Evolutionary conservation across 2,329 filamentous ascomycete species (phyloP), one percentile per base, ranked within the genome.

Genomic region (Ramichloridium luteum): DNA sequence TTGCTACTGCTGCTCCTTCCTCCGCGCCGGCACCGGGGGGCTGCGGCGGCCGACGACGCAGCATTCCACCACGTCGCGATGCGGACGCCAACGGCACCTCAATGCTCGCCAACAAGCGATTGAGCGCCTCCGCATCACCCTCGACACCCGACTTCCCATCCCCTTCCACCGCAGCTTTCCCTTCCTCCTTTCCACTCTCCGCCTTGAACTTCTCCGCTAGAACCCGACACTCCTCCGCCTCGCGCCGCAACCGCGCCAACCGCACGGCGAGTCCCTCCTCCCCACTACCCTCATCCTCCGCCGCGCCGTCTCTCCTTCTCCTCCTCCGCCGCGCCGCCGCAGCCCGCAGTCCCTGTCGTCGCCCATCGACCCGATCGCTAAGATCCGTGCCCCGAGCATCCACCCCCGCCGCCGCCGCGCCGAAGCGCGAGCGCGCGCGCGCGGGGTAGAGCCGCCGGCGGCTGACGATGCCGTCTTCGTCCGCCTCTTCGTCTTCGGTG

Each of bases 361-460:
- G 88, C 28, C 74, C 74, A 37, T 75, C 76, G 22, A 96, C 76
- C 32, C 86, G 78, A 57, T 94, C 86, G 2, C 86, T 93, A 55
- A 94, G 90, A 57, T 94, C 83, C 14, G 80, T 82, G 13, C 79
- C 74, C 31, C 70, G 69, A 4, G 84, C 77, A 51, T 93, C 80
- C 17, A 93, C 74, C 25, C 73, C 70, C 6, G 41, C 33, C 22
- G 46, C 45, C 15, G 80, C 67, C 2, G 81, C 77, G 33, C 78
- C 66, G 54, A 98, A 98, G 26, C 77, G 74, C 17, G 72, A 75
- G 35, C 88, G 77, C 26, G 90, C 90, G 53, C 83, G 72, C 46
- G 82, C 71, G 41, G 84, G 75, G 40, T 80, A 77, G 6, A 96
- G 62, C 14, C 77, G 72, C 20, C 80, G 76, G 43, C 77, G 77